Percentiles rank a stretch among this genome's conserved stretches.
These are phyloP conservation scores for Alternaria ventricosa DNA, from an alignment of 2,329 filamentous ascomycete genomes.

Conservation along the genomic window DNA sequence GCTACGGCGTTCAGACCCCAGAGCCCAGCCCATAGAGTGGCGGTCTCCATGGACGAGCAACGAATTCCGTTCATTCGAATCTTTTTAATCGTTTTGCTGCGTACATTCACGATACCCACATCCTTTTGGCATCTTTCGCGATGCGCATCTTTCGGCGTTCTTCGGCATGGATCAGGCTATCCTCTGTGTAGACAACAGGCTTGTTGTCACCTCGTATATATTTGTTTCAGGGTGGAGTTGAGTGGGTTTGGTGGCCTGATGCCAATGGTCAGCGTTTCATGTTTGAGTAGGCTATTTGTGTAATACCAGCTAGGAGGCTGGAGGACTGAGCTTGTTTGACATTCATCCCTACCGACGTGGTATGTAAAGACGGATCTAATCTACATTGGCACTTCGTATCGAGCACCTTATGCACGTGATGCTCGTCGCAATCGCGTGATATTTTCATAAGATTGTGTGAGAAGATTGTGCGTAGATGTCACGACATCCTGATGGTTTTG, in stretches of 20 bases:
- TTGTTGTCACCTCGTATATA: slow-evolving; percentile 1
- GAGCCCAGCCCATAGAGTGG: slow-evolving; percentile 46
- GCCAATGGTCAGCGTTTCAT: not conserved
- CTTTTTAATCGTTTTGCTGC: slow-evolving; percentile 8
- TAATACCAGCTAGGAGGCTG: slow-evolving; percentile 13
- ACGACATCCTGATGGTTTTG: not conserved
- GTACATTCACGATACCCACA: slow-evolving; percentile 28
- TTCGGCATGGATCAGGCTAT: not conserved
- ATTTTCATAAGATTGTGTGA: not conserved
- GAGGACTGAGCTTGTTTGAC: not conserved
- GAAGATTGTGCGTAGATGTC: not conserved
- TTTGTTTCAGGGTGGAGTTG: not conserved
- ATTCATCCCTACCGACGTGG: not conserved
- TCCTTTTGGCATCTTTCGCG: slow-evolving; percentile 9
- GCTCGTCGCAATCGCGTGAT: not conserved
- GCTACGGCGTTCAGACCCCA: slow-evolving; percentile 45
- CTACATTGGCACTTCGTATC: not conserved
- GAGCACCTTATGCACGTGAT: not conserved
- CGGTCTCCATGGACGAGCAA: not conserved
- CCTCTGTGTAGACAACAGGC: not conserved
- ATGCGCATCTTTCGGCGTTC: slow-evolving; percentile 11
- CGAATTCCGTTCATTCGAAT: slow-evolving; percentile 7
- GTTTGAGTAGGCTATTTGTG: slow-evolving; percentile 10
- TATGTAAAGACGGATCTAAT: not conserved
- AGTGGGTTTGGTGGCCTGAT: not conserved